phyloP scores from a whole-genome alignment of 2,329 filamentous ascomycete species.

The Paraconiothyrium sp. region DNA sequence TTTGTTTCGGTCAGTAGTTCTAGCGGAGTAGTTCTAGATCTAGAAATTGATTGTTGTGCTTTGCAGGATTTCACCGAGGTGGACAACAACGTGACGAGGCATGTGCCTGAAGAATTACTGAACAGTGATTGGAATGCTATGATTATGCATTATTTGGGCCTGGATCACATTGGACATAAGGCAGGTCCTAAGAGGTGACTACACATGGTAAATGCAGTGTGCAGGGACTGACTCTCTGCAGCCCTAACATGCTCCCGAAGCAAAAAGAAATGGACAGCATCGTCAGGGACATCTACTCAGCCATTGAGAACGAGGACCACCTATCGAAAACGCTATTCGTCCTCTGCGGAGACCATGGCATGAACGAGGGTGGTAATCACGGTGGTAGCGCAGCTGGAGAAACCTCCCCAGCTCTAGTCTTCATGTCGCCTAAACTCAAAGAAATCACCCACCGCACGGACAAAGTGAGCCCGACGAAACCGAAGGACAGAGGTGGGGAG shows the following conservation, averaged over 20 bases:
- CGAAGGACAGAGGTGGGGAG: slow-evolving; percentile 62
- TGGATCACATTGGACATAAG: slow-evolving; percentile 98
- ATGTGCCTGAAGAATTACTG: slow-evolving; percentile 79
- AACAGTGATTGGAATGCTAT: slow-evolving; percentile 89
- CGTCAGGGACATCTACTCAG: slow-evolving; percentile 77
- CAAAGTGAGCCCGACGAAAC: slow-evolving; percentile 63
- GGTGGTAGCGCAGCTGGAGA: slow-evolving; percentile 93
- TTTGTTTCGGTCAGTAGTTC: slow-evolving; percentile 84
- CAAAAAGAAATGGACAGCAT: slow-evolving; percentile 93
- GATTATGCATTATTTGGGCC: slow-evolving; percentile 92
- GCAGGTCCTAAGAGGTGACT: slow-evolving; percentile 80
- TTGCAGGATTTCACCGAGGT: slow-evolving; percentile 94
- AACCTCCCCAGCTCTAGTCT: slow-evolving; percentile 90
- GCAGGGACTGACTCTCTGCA: slow-evolving; percentile 46
- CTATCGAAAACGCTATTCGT: slow-evolving; percentile 83
- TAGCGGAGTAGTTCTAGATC: slow-evolving; percentile 48
- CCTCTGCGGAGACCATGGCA: slow-evolving; percentile 94
- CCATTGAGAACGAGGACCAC: slow-evolving; percentile 75
- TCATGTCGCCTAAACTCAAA: slow-evolving; percentile 85
- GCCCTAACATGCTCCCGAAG: slow-evolving; percentile 91
- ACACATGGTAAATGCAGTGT: slow-evolving; percentile 22
- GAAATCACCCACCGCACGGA: slow-evolving; percentile 55
- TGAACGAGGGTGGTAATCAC: slow-evolving; percentile 98
- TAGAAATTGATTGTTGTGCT: slow-evolving; percentile 37
- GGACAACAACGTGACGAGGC: slow-evolving; percentile 94